Base-by-base conservation (phyloP, 371 early-diverging fungal genomes). In the Aphelidium insulamus region DNA sequence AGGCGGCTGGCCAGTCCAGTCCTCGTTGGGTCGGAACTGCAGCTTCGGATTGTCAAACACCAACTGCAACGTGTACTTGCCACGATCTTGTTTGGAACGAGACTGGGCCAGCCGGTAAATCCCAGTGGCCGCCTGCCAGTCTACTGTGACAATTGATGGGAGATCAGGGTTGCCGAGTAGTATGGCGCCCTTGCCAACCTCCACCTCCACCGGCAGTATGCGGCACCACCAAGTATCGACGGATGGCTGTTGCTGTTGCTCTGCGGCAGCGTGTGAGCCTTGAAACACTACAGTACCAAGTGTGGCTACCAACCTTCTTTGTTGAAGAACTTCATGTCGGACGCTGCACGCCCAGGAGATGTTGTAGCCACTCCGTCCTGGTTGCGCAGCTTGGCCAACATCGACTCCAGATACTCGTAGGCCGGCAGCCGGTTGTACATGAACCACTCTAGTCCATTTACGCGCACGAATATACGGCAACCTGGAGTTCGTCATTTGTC, bases 371-470 rank as follows among this genome's bases (percentile, higher is more conserved):
- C 34, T 5, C 39, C 43, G 28, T 45, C 48, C 1, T 48, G 45
- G 33, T 52, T 43, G 19, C 48, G 31, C n/a, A n/a, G n/a, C n/a
- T n/a, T 25, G n/a, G 64, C 62, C 12, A 80, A 46, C 2, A 69
- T 55, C n/a, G 52, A 39, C 32, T 62, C 58, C 30, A 80, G 44
- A 7, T 44, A 43, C 19, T 75, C 66, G 40, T 80, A 84, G 0
- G 72, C 77, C 5, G 74, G 67, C 24, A 66, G 55, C 32, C 78
- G 57, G 38, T 84, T 84, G 54, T 79, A 84, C 34, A 77, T 55
- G 44, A 81, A 79, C 59, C 68, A 74, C 40, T 84, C 85, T 5
- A 81, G 42, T 2, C 85, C 85, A 32, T 80, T 72, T 4, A 80
- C 41, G n/a, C 65, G 60, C 35, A 74, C 59, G 15, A 55, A 62